phyloP scores from a whole-genome alignment of 768 basidiomycete genomes.

The Mycena indigotica region DNA sequence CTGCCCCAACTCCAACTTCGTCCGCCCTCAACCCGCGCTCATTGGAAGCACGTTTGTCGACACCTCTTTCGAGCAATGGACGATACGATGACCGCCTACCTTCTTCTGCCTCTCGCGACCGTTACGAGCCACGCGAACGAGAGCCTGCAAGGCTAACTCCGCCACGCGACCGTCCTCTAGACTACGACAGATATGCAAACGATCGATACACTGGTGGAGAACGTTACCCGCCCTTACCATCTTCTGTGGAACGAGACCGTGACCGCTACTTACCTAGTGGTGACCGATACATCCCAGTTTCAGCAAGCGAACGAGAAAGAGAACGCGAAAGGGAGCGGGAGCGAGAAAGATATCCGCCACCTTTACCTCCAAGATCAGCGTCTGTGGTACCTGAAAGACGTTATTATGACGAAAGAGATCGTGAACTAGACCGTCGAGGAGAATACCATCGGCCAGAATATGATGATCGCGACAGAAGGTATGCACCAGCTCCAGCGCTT shows the following conservation, averaged over 20 bases:
- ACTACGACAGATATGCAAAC: not conserved
- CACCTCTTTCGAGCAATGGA: conserved; percentile 8
- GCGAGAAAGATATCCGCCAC: not conserved
- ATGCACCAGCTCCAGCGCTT: not conserved
- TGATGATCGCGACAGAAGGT: conserved; percentile 9
- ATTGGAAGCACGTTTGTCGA: conserved; percentile 21
- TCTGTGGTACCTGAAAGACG: conserved; percentile 10
- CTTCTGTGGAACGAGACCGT: conserved; percentile 2
- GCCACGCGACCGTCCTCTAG: conserved; percentile 2
- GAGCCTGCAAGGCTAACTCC: conserved; percentile 2
- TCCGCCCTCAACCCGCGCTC: conserved; percentile 14
- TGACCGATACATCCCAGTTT: conserved; percentile 10
- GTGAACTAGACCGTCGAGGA: conserved; percentile 9
- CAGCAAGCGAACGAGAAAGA: conserved; percentile 13
- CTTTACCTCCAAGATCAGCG: conserved; percentile 6
- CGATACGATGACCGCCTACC: conserved; percentile 16
- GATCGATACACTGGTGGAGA: not conserved
- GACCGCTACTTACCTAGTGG: conserved; percentile 5
- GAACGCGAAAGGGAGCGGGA: conserved; percentile 5
- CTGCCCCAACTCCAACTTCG: conserved; percentile 5
- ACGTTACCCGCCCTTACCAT: conserved; percentile 1
- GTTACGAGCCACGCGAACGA: conserved; percentile 13
- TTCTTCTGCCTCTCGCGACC: conserved; percentile 2
- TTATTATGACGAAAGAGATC: conserved; percentile 13
- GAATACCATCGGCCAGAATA: conserved; percentile 17